Conservation (phyloP, 2,329 filamentous ascomycete species). For the Colletotrichum lini region DNA sequence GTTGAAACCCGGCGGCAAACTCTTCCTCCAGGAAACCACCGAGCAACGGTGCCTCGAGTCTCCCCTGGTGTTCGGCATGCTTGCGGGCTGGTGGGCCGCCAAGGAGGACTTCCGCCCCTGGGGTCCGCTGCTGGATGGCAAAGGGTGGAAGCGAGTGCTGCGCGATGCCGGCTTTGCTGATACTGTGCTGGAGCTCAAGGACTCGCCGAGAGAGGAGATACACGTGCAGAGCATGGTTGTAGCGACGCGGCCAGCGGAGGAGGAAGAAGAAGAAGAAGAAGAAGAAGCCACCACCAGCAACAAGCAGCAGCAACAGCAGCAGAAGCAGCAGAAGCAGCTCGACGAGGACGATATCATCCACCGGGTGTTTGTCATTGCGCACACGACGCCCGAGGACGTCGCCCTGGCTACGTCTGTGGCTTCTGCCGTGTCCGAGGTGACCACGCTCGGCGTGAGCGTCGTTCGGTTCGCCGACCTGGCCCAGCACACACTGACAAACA, state of each 20-base stretch:
- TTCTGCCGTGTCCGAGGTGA: not conserved
- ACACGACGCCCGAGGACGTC: not conserved
- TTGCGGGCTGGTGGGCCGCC: conserved; percentile 23
- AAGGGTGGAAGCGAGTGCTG: conserved; percentile 8
- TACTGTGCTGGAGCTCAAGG: not conserved
- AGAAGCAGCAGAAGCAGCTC: not conserved
- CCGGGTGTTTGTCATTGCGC: not conserved
- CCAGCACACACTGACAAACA: not conserved
- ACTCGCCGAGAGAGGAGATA: not conserved
- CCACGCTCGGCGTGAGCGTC: not conserved
- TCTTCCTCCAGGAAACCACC: conserved; percentile 40
- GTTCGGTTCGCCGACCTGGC: not conserved
- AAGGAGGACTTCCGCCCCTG: conserved; percentile 27
- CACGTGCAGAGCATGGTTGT: conserved; percentile 2
- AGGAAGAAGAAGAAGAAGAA: not conserved
- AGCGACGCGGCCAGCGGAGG: not conserved
- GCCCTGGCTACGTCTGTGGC: not conserved
- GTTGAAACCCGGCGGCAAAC: conserved; percentile 50
- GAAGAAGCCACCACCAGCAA: not conserved
- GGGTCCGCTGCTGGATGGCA: conserved; percentile 18
- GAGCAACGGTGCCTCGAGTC: conserved; percentile 20
- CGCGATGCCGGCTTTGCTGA: not conserved
- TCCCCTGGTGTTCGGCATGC: conserved; percentile 19
- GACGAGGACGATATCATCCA: not conserved
- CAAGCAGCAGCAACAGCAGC: no score